These are phyloP conservation scores for Dillenia suffruticosa DNA, from an alignment of 164 flowering plant species.

Conservation along the genomic window DNA sequence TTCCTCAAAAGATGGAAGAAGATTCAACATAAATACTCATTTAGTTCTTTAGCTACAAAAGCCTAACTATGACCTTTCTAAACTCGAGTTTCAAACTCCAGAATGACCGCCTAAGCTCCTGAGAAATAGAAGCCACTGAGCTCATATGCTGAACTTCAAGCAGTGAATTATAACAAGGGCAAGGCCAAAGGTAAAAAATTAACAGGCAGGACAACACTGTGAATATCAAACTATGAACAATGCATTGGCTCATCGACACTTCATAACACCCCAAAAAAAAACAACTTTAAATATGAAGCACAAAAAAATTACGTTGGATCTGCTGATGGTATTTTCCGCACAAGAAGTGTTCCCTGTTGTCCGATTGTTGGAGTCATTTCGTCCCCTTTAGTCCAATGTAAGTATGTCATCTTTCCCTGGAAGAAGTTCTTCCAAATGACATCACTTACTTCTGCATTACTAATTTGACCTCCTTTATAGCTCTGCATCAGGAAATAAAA, in stretches of 20 bases:
- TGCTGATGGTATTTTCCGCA: constrained; percentile 66
- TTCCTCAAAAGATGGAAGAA: too few species aligned
- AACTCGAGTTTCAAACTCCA: too few species aligned
- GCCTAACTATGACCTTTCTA: too few species aligned
- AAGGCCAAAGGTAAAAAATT: background rate
- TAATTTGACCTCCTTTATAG: constrained; percentile 48
- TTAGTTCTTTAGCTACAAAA: too few species aligned
- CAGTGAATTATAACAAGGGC: background rate
- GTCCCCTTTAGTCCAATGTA: constrained; percentile 74
- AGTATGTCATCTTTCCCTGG: constrained; percentile 75
- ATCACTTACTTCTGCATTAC: constrained; percentile 38
- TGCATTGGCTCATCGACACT: background rate
- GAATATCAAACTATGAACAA: background rate
- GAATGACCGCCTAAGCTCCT: too few species aligned
- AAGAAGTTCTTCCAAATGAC: constrained; percentile 49
- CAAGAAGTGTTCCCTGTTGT: constrained; percentile 72
- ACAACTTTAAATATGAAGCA: background rate
- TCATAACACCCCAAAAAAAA: background rate
- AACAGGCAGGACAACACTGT: background rate
- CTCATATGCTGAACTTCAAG: too few species aligned
- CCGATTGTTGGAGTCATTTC: constrained; percentile 80
- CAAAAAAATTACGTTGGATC: constrained; percentile 54
- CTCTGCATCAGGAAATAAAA: constrained; percentile 35
- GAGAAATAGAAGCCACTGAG: too few species aligned
- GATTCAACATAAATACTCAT: too few species aligned